phyloP scores from a whole-genome alignment of 441 rosid species.

The Syzygium syzygioides region DNA sequence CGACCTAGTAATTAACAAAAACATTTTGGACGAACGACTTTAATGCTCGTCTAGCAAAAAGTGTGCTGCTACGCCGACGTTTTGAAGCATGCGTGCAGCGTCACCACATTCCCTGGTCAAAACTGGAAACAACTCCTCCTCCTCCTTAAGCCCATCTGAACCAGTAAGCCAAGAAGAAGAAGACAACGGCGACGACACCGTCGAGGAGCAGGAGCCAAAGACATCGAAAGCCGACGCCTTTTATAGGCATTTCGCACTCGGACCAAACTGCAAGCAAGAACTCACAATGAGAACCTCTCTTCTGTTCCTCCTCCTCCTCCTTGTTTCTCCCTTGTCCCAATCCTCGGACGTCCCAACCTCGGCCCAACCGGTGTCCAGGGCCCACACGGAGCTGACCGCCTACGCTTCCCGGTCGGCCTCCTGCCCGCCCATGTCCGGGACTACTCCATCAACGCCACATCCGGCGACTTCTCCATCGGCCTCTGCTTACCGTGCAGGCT shows the following conservation, averaged over 20 bases:
- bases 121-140: not conserved
- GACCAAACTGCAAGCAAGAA: not conserved
- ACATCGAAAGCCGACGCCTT: not conserved
- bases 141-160: not conserved
- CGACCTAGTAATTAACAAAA: no score
- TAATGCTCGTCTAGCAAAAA: not conserved
- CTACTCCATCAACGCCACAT: slow-evolving; percentile 50
- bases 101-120: not conserved
- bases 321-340: slow-evolving; percentile 4
- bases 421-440: slow-evolving; percentile 54
- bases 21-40: no score
- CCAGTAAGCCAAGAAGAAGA: not conserved
- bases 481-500: slow-evolving; percentile 55
- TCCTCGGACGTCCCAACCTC: slow-evolving; percentile 7
- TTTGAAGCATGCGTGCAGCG: not conserved
- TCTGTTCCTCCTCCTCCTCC: slow-evolving; percentile 15
- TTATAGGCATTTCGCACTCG: not conserved
- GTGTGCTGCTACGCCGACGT: not conserved
- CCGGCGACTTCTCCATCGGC: slow-evolving; percentile 68
- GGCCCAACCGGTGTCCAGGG: slow-evolving; percentile 27
- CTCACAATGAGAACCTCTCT: not conserved
- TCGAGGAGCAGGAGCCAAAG: not conserved
- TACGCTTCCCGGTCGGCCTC: slow-evolving; percentile 77
- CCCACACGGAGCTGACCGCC: slow-evolving; percentile 55
- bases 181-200: not conserved